Evolutionary conservation across 2,329 filamentous ascomycete species (phyloP).

Genomic region (Blastomyces percursus): DNA sequence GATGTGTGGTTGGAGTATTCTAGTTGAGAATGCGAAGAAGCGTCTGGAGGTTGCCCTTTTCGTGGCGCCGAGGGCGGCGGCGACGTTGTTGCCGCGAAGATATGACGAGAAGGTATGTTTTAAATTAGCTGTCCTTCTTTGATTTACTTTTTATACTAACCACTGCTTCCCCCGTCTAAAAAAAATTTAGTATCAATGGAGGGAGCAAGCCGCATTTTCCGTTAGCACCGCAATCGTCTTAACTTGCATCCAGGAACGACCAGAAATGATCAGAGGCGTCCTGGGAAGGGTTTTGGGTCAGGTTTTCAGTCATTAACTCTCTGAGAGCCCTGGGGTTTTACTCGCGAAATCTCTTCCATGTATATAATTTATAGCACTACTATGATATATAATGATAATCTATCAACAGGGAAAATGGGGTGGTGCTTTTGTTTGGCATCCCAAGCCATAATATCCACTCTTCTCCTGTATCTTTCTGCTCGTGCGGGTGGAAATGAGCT

Average conservation of each 20-base stretch:
- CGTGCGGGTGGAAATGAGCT: no score
- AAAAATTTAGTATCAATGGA: conserved; percentile 51
- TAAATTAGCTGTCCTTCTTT: neutral
- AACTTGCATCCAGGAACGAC: conserved; percentile 54
- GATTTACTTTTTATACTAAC: conserved; percentile 2
- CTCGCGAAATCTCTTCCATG: neutral
- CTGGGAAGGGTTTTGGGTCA: conserved; percentile 50
- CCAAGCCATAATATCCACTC: no score
- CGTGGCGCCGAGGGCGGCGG: conserved; percentile 66
- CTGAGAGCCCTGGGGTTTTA: neutral
- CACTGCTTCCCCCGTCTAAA: conserved; percentile 16
- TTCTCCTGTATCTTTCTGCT: no score
- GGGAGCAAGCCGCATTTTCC: conserved; percentile 56
- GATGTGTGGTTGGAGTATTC: conserved; percentile 70
- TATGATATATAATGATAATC: neutral
- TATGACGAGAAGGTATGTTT: conserved; percentile 44
- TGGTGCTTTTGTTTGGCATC: no score
- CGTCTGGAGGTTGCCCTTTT: conserved; percentile 69
- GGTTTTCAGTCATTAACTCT: conserved; percentile 29
- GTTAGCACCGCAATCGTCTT: conserved; percentile 59
- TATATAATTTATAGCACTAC: neutral
- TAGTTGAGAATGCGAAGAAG: conserved; percentile 55
- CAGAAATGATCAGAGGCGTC: conserved; percentile 54
- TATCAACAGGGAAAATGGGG: no score
- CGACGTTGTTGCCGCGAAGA: conserved; percentile 59